phyloP scores from a whole-genome alignment of 2,329 filamentous ascomycete species.

The Trichoderma harzianum region DNA sequence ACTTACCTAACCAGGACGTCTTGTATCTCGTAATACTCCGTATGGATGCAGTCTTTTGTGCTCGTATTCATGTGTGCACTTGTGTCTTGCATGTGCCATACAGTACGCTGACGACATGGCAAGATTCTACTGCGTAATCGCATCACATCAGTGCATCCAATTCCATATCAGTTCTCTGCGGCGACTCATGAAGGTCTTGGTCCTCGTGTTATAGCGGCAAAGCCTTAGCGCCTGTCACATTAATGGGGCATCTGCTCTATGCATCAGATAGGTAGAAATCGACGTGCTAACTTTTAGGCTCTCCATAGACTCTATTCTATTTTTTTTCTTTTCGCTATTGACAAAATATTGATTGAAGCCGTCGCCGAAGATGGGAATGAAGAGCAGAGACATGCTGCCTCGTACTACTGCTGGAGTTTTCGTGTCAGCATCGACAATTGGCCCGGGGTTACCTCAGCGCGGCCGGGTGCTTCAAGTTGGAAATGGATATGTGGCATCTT shows the following conservation, averaged over 20 bases:
- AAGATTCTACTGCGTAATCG: background rate
- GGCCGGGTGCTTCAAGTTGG: background rate
- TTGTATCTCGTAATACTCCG: background rate
- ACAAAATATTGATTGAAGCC: background rate
- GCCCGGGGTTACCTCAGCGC: background rate
- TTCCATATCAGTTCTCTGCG: background rate
- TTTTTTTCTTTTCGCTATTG: too few relatives aligned
- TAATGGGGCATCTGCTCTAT: constrained; percentile 1
- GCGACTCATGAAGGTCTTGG: background rate
- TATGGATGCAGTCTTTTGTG: background rate
- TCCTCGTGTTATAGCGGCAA: background rate
- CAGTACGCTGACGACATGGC: background rate
- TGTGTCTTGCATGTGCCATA: background rate
- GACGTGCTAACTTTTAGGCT: constrained; percentile 4
- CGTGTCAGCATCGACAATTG: background rate
- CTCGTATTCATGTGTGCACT: background rate
- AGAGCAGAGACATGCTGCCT: background rate
- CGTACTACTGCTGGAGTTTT: background rate
- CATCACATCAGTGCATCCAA: background rate
- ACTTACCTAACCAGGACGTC: background rate
- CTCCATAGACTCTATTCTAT: background rate
- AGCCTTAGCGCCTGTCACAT: background rate
- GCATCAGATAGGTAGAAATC: background rate
- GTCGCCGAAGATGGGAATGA: background rate
- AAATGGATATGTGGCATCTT: constrained; percentile 15